Conservation (phyloP, 768 basidiomycete genomes). For the Lactarius sp. region DNA sequence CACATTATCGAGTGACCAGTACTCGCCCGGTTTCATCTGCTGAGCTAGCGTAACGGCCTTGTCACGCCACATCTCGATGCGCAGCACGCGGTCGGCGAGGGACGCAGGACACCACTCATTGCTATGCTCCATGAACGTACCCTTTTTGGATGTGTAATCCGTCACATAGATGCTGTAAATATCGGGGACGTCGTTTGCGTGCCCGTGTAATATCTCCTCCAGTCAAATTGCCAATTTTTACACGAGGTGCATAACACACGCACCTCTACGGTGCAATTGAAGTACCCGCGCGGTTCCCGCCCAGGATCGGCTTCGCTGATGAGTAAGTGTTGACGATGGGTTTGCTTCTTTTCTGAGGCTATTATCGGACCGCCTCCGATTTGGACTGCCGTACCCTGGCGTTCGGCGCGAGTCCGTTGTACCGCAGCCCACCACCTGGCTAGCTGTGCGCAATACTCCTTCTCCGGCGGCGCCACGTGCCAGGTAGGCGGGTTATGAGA, state of each 20-base stretch:
- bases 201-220: constrained; percentile 21
- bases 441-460: constrained; percentile 17
- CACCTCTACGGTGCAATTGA: constrained; percentile 50
- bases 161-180: constrained; percentile 25
- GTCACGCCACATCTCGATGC: constrained; percentile 26
- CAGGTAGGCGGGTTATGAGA: constrained; percentile 1
- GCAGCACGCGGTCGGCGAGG: constrained; percentile 21
- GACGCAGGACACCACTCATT: constrained; percentile 22
- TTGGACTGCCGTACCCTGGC: constrained; percentile 17
- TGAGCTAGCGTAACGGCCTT: constrained; percentile 16
- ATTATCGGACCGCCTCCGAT: constrained; percentile 19
- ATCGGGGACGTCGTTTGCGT: constrained; percentile 12
- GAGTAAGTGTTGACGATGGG: constrained; percentile 40
- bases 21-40: constrained; percentile 26
- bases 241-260: neutral
- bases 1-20: constrained; percentile 24
- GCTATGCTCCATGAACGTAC: constrained; percentile 7
- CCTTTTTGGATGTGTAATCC: constrained; percentile 23
- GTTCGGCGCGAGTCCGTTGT: constrained; percentile 16
- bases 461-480: constrained; percentile 1
- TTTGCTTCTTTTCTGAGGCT: neutral
- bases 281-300: constrained; percentile 45
- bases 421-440: constrained; percentile 24
- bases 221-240: neutral
- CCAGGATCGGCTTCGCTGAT: constrained; percentile 48